These are phyloP conservation scores for Trichoderma endophyticum DNA, from an alignment of 2,329 filamentous ascomycete genomes.

Conservation along the genomic window DNA sequence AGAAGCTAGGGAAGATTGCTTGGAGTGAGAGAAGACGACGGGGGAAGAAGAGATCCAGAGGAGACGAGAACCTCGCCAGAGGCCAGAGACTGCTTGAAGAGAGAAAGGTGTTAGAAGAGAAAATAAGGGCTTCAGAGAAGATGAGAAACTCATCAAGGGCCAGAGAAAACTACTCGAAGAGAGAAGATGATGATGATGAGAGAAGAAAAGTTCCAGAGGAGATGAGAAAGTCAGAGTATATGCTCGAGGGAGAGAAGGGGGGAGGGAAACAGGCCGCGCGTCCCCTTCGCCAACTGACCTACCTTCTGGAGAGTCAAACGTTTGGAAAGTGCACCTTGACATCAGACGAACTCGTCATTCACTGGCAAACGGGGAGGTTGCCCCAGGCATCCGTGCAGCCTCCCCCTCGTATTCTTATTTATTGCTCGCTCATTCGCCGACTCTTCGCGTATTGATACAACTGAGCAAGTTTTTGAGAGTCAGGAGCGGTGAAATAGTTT, in stretches of 20 bases:
- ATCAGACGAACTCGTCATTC: neutral
- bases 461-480: neutral
- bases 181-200: neutral
- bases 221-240: neutral
- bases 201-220: neutral
- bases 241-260: neutral
- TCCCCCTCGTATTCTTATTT: neutral
- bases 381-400: neutral
- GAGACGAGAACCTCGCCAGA: no score
- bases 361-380: neutral
- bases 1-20: no score
- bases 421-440: neutral
- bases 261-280: neutral
- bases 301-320: neutral
- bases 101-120: no score
- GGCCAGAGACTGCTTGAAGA: no score
- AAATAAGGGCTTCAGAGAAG: neutral
- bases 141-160: neutral
- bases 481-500: neutral
- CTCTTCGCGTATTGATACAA: neutral
- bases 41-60: no score
- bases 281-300: neutral
- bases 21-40: no score
- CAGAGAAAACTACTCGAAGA: neutral
- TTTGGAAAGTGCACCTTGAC: neutral